Percentiles rank a stretch among this genome's conserved stretches.
Conservation (phyloP, 2,329 filamentous ascomycete species). For the Teratosphaeria gauchensis region DNA sequence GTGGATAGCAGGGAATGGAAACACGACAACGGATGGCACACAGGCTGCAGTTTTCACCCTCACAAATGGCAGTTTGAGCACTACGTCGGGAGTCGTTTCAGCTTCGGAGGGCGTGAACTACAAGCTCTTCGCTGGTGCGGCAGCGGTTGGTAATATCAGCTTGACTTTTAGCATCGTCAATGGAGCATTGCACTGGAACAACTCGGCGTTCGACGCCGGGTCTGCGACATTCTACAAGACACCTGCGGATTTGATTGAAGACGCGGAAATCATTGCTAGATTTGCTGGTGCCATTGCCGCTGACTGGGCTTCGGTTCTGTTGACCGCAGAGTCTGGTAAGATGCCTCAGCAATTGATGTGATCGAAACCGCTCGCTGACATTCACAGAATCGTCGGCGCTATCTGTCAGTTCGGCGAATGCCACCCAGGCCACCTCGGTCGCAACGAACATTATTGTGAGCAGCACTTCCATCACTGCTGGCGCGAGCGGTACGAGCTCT, state of each 20-base stretch:
- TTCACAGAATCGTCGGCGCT: background rate
- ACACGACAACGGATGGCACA: conserved; percentile 22
- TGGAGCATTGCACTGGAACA: conserved; percentile 23
- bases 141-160: conserved; percentile 16
- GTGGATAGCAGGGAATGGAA: conserved; percentile 24
- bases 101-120: conserved; percentile 13
- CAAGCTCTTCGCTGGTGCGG: conserved; percentile 19
- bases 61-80: conserved; percentile 15
- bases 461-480: background rate
- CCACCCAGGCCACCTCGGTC: conserved; percentile 3
- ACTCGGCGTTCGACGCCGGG: conserved; percentile 21
- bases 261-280: conserved; percentile 20
- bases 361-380: background rate
- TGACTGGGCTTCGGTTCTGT: conserved; percentile 19
- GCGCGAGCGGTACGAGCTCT: background rate
- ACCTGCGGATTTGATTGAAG: conserved; percentile 15
- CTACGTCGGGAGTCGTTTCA: conserved; percentile 16
- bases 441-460: conserved; percentile 2
- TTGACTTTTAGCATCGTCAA: conserved; percentile 20
- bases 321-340: conserved; percentile 17
- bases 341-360: background rate
- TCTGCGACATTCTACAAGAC: conserved; percentile 24
- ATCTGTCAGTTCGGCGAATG: background rate
- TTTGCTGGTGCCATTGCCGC: conserved; percentile 19
- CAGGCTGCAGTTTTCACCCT: conserved; percentile 24